Base-by-base conservation (phyloP, 768 basidiomycete genomes). In the Roridomyces roridus region DNA sequence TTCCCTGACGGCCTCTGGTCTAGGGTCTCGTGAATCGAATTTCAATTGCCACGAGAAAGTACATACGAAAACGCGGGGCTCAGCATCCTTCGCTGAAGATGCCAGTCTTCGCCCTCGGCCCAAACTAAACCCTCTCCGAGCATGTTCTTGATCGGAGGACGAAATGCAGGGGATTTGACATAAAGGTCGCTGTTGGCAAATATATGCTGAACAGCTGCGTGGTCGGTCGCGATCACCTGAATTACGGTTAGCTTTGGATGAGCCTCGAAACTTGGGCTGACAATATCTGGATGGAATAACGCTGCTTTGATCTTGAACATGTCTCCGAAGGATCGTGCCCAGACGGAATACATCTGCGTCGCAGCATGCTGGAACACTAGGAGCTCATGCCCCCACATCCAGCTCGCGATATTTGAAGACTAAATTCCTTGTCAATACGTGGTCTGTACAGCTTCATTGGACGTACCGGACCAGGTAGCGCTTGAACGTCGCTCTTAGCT, bases 51-150 rank as follows among this genome's bases (percentile, higher is more conserved):
- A n/a, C n/a, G n/a, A n/a, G n/a, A n/a, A n/a, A n/a, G n/a, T n/a
- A n/a, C n/a, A n/a, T n/a, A n/a, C 75, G 74, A 69, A 62, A 77
- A 75, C 7, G 72, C 74, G 17, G 72, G 69, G 34, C 69, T 59
- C 17, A 77, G 43, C 18, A 75, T 64, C 51, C 65, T 70, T 31
- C 75, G 69, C 54, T 71, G 69, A 18, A 45, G 53, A 49, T 64
- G 70, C 63, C 77, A 76, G 31, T 76, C 74, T 14, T 68, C 69
- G 15, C 73, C 74, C 60, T 77, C 73, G 4, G 73, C 73, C 74
- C 75, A 78, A 9, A 71, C 70, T 18, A 77, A 44, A 8, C 72
- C 72, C n/a, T 60, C 63, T 6, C 76, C 76, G 2, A 77, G 45
- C 5, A 76, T 40, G 17, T 71, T 71, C 20, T 61, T 66, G 39